phyloP scores from a whole-genome alignment of 2,329 filamentous ascomycete genomes.

The Ophiosphaerella narmari region DNA sequence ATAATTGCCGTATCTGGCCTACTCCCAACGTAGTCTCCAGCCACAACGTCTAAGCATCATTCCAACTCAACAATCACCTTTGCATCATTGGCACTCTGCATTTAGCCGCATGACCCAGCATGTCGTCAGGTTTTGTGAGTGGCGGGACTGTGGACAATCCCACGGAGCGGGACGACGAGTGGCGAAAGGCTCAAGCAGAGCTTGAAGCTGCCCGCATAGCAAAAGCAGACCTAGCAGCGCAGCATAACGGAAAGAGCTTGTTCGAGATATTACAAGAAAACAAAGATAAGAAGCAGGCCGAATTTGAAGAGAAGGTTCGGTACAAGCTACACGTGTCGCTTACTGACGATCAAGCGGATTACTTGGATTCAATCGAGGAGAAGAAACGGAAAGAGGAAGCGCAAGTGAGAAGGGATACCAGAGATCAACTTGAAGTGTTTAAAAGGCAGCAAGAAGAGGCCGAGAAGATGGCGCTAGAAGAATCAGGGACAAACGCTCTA shows the following conservation, averaged over 20 bases:
- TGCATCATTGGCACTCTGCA: constrained; percentile 6
- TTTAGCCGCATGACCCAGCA: constrained; percentile 20
- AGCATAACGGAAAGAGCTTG: constrained; percentile 64
- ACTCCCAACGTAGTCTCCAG: not conserved
- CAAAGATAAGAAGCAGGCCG: constrained; percentile 85
- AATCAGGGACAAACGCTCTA: constrained; percentile 40
- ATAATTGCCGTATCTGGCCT: not conserved
- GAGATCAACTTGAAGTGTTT: constrained; percentile 63
- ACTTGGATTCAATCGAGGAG: constrained; percentile 66
- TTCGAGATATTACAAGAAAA: constrained; percentile 81
- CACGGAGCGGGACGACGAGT: constrained; percentile 57
- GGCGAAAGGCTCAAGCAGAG: constrained; percentile 68
- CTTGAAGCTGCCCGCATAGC: constrained; percentile 64
- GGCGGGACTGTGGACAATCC: constrained; percentile 54
- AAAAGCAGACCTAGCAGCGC: constrained; percentile 57
- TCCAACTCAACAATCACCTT: constrained; percentile 1
- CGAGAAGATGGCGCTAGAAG: constrained; percentile 54
- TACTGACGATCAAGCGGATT: constrained; percentile 79
- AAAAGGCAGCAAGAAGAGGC: constrained; percentile 63
- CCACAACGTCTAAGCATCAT: not conserved
- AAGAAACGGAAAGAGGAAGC: constrained; percentile 61
- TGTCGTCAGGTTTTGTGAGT: constrained; percentile 58
- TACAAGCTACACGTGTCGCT: constrained; percentile 79
- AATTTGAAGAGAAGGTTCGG: constrained; percentile 73
- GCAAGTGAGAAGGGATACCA: constrained; percentile 62